Evolutionary conservation across 2,329 filamentous ascomycete species (phyloP).

Genomic region (Phaeophleospora eucalypticola): DNA sequence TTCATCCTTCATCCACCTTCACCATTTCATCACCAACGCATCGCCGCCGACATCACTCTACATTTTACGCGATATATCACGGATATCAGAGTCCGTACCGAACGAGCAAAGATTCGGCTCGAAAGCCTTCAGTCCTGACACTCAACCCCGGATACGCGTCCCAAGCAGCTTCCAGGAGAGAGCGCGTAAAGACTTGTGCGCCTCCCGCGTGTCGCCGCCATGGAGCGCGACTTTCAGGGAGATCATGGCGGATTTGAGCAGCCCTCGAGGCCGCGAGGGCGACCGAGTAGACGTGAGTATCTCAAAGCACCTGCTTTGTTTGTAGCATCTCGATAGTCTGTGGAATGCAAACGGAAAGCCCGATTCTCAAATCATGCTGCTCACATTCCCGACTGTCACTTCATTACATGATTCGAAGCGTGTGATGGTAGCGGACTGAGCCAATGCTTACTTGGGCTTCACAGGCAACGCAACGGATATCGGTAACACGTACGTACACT

Average conservation of each 20-base stretch:
- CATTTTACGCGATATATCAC: too few relatives aligned
- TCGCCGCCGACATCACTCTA: too few relatives aligned
- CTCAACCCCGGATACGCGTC: too few relatives aligned
- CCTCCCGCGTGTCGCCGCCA: slow-evolving; percentile 21
- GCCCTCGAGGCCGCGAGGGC: slow-evolving; percentile 19
- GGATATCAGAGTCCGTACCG: too few relatives aligned
- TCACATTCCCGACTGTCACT: background rate
- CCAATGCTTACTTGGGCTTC: slow-evolving; percentile 11
- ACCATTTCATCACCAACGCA: too few relatives aligned
- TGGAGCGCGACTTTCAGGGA: slow-evolving; percentile 29
- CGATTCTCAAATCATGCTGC: background rate
- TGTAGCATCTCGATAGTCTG: slow-evolving; percentile 14
- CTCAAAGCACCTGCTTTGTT: slow-evolving; percentile 4
- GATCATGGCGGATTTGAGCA: slow-evolving; percentile 28
- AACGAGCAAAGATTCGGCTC: too few relatives aligned
- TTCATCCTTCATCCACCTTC: too few relatives aligned
- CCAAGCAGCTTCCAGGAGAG: too few relatives aligned
- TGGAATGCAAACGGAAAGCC: slow-evolving; percentile 13
- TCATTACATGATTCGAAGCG: background rate
- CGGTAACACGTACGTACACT: slow-evolving; percentile 54
- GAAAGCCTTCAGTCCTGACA: too few relatives aligned
- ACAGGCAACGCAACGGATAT: slow-evolving; percentile 34
- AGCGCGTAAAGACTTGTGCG: too few relatives aligned
- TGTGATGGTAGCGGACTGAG: background rate
- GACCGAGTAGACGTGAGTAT: slow-evolving; percentile 24